Percentiles rank a stretch among this genome's conserved stretches.
Conservation (phyloP, 768 basidiomycete species). For the Cyclocybe cylindracea region DNA sequence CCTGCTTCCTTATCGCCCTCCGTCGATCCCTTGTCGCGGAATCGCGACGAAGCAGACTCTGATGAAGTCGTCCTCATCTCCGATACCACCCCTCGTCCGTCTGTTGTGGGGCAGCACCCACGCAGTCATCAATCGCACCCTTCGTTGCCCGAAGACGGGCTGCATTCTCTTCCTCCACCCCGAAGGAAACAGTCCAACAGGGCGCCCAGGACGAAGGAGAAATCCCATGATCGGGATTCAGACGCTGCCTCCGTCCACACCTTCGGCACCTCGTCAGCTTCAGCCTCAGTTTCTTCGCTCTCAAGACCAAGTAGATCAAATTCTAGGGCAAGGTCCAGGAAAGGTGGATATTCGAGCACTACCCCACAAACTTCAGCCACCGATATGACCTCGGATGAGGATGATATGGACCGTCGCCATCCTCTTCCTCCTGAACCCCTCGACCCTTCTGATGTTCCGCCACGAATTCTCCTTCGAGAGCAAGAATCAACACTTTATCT, state of each 20-base stretch:
- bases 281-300: slow-evolving; percentile 46
- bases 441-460: background rate
- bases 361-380: slow-evolving; percentile 36
- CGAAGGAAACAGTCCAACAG: slow-evolving; percentile 7
- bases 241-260: slow-evolving; percentile 52
- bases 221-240: slow-evolving; percentile 17
- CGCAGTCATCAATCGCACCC: slow-evolving; percentile 35
- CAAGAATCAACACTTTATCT: slow-evolving; percentile 23
- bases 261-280: slow-evolving; percentile 47
- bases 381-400: slow-evolving; percentile 36
- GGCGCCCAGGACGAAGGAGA: slow-evolving; percentile 10
- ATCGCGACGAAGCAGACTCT: slow-evolving; percentile 33
- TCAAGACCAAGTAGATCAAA: slow-evolving; percentile 30
- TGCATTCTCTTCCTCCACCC: slow-evolving; percentile 12
- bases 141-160: slow-evolving; percentile 12
- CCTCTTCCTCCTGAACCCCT: slow-evolving; percentile 26
- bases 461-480: slow-evolving; percentile 3
- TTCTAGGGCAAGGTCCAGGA: slow-evolving; percentile 21
- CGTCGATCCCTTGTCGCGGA: slow-evolving; percentile 37
- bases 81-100: slow-evolving; percentile 54
- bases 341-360: slow-evolving; percentile 29
- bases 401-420: slow-evolving; percentile 35
- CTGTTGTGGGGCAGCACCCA: slow-evolving; percentile 36
- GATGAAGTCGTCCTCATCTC: slow-evolving; percentile 35
- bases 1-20: slow-evolving; percentile 28